Evolutionary conservation across 192 early-diverging fungal species (phyloP).

Genomic region (Chytriomyces hyalinus): DNA sequence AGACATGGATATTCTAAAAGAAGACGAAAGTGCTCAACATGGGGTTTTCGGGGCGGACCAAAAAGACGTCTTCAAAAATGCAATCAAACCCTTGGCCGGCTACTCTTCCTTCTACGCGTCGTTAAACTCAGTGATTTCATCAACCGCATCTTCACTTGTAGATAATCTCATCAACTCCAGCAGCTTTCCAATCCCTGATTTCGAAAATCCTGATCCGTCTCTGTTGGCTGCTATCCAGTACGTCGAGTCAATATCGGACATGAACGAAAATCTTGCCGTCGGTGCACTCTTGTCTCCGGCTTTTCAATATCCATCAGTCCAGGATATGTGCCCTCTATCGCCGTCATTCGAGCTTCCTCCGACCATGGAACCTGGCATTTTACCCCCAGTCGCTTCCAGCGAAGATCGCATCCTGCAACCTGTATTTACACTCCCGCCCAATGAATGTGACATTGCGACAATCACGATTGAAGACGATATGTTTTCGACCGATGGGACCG

Average conservation of each 20-base stretch:
- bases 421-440: not conserved
- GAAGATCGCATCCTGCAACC: not conserved
- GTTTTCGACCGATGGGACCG: not conserved
- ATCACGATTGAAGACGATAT: constrained; percentile 14
- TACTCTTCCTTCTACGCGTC: not conserved
- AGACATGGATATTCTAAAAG: not conserved
- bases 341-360: not conserved
- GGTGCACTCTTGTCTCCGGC: constrained; percentile 29
- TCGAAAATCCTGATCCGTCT: constrained; percentile 3
- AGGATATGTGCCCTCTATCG: not conserved
- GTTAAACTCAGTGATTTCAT: not conserved
- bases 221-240: not conserved
- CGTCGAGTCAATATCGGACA: not conserved
- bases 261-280: not conserved
- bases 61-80: constrained; percentile 1
- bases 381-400: not conserved
- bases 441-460: not conserved
- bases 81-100: constrained; percentile 4
- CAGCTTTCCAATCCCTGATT: not conserved
- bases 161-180: not conserved
- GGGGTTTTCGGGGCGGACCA: not conserved
- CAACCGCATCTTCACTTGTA: not conserved
- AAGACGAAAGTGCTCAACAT: not conserved
- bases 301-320: not conserved
- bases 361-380: not conserved